Conservation (phyloP, 1,139 yeast genomes). For the Debaryomyces singareniensis region DNA sequence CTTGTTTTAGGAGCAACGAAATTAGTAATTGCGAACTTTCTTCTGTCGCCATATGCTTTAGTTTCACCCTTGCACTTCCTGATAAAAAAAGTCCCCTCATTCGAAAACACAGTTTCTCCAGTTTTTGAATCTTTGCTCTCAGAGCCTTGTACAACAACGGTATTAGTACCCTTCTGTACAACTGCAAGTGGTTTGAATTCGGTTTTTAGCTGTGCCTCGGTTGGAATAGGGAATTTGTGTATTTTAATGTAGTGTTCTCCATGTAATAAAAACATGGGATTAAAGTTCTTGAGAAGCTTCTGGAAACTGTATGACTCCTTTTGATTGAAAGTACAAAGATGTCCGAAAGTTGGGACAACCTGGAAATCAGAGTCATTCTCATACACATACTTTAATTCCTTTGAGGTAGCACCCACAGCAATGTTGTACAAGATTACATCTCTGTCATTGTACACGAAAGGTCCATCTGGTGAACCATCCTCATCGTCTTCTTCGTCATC, state of each 20-base stretch:
- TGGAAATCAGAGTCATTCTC: conserved; percentile 77
- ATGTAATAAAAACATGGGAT: conserved; percentile 83
- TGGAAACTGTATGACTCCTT: conserved; percentile 48
- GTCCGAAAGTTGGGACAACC: conserved; percentile 90
- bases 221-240: conserved; percentile 75
- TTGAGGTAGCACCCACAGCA: conserved; percentile 80
- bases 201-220: conserved; percentile 58
- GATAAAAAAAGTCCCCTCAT: conserved; percentile 81
- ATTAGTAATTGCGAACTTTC: conserved; percentile 54
- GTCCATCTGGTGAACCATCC: conserved; percentile 35
- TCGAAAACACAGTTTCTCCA: conserved; percentile 67
- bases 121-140: conserved; percentile 64
- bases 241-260: conserved; percentile 93
- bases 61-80: conserved; percentile 76
- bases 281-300: conserved; percentile 68
- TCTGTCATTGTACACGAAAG: conserved; percentile 50
- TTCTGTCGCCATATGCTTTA: conserved; percentile 41
- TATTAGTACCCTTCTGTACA: conserved; percentile 84
- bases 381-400: conserved; percentile 72
- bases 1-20: conserved; percentile 59
- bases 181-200: conserved; percentile 64
- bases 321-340: conserved; percentile 62
- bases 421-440: conserved; percentile 82
- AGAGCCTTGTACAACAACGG: conserved; percentile 71
- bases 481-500: conserved; percentile 49